Conservation (phyloP, 345 rosid genomes). For the Streptanthus diversifolius region DNA sequence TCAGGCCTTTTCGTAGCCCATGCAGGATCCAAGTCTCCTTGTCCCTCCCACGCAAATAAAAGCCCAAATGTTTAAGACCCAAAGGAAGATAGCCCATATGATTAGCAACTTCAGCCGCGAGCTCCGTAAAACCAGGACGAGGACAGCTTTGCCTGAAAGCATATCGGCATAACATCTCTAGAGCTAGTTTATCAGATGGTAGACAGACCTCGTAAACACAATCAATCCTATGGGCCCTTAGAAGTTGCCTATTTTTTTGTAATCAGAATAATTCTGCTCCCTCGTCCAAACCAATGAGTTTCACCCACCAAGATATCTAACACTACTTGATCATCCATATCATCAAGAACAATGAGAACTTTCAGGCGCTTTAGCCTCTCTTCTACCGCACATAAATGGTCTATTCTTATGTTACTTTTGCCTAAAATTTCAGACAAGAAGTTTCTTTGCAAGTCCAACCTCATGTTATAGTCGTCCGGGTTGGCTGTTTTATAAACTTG, state of each 20-base stretch:
- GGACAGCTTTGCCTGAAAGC: background rate
- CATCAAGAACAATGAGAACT: background rate
- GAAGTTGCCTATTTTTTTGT: background rate
- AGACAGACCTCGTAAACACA: background rate
- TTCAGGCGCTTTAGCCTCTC: background rate
- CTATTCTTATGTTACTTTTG: background rate
- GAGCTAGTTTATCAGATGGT: background rate
- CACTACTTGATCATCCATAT: background rate
- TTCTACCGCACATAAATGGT: background rate
- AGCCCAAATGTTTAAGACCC: conserved; percentile 32
- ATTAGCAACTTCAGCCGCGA: background rate
- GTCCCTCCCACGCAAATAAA: background rate
- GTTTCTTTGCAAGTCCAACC: background rate
- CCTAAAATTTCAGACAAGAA: background rate
- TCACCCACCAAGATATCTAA: background rate
- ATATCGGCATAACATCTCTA: background rate
- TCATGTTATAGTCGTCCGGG: background rate
- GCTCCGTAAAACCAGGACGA: background rate
- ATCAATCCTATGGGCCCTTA: background rate
- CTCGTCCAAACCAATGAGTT: background rate
- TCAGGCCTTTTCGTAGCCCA: background rate
- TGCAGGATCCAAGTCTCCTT: conserved; percentile 17
- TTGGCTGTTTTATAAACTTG: background rate
- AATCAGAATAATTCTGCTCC: background rate
- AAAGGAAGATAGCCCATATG: conserved; percentile 25